Evolutionary conservation across 2,329 filamentous ascomycete species (phyloP), one percentile per base, ranked within the genome.

Genomic region (Lecanicillium sp.): DNA sequence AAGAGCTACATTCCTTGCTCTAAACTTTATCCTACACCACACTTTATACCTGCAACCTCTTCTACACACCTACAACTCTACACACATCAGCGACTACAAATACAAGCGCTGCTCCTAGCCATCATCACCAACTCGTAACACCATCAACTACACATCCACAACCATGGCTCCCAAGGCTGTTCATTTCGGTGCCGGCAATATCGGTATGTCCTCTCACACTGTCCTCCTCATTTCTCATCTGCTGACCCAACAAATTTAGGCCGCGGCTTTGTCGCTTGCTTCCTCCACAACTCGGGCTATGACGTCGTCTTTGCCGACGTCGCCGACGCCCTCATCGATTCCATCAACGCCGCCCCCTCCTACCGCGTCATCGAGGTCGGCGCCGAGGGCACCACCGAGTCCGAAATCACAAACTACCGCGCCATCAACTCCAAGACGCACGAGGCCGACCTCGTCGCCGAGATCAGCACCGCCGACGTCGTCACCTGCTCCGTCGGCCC

Each of bases 231-330:
- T 26, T n/a, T n/a, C n/a, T n/a, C n/a, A n/a, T n/a, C n/a, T n/a
- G n/a, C n/a, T n/a, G n/a, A n/a, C n/a, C 45, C 42, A 24, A 48
- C 38, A 24, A 30, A 21, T 23, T 12, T 37, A 74, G 72, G 78
- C 67, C 84, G 86, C 66, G 86, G 88, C 67, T 93, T 93, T 58
- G 87, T 93, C 48, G 88, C 86, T 60, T 89, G 89, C 70, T 93
- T 96, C 72, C 81, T 97, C 33, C 88, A 95, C 75, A 86, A 94
- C 68, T 93, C 90, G 11, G 90, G 88, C 64, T 98, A 90, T 67
- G 88, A 96, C 64, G 91, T 98, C 61, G 77, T 97, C 72, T 97
- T 98, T 63, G 85, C 94, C 59, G 93, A 98, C 75, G 90, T 98
- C 56, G 84, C 90, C 71, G 89, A 91, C 65, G 71, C 71, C 52